Evolutionary conservation across 1,139 yeast species (phyloP), one percentile per base, ranked within the genome.

Genomic region (Taphrina deformans): DNA sequence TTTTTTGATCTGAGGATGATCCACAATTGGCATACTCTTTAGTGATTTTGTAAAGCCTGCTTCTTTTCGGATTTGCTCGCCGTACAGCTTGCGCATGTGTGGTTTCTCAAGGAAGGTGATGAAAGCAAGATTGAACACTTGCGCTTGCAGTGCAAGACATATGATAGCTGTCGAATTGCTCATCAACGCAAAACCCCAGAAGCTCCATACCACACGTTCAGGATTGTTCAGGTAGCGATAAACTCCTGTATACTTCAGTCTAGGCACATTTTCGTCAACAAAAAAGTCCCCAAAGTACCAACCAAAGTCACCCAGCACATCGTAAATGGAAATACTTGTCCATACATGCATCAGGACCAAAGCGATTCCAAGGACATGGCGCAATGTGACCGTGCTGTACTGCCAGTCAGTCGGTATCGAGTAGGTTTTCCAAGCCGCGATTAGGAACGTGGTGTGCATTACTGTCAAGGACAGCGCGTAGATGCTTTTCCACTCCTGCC

Each of bases 231-330:
- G 80, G 74, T 88, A 89, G 71, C 96, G 83, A 74, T 89, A 89
- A 62, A 89, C 89, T 64, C 96, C 96, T 35, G 90, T 89, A 70
- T 87, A 87, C 1, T 93, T 86, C 70, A 89, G 79, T 66, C 75
- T 73, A 21, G 66, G 65, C 53, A 83, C 80, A 50, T 78, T 75
- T 35, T 84, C 79, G 40, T 89, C 86, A 70, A 88, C 79, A 75
- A 89, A 89, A 76, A 89, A 89, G 74, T 89, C 96, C 67, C 96
- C 96, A 73, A 87, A 89, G 72, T 88, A 89, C 96, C 96, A 89
- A 16, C 96, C 96, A 75, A 87, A 88, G 69, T 87, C 88, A 2
- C 95, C 95, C 70, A 89, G 84, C 69, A 89, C 86, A 65, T 85
- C 85, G 70, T 86, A 81, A 50, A 89, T 88, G 18, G 91, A 88